Percentiles rank a stretch among this genome's conserved stretches.
These are phyloP conservation scores for Ophiosphaerella narmari DNA, from an alignment of 2,329 filamentous ascomycete genomes.

Conservation along the genomic window DNA sequence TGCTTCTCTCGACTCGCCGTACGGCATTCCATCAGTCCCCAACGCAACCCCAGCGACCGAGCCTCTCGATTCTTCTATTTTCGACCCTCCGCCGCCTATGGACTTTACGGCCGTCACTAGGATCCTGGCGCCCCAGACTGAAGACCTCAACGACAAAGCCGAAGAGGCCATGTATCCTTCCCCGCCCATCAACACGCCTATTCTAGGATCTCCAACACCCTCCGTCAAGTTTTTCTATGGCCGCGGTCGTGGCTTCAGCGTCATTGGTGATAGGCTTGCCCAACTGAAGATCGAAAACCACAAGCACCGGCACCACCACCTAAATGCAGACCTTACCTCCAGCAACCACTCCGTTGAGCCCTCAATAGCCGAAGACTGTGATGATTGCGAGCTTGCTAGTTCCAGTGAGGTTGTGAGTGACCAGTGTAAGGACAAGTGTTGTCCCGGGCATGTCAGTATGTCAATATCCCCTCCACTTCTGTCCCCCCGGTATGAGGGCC, in stretches of 20 bases:
- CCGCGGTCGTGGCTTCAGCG: conserved; percentile 61
- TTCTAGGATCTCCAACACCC: conserved; percentile 30
- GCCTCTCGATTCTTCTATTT: conserved; percentile 9
- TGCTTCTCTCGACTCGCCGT: conserved; percentile 27
- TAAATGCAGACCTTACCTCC: conserved; percentile 21
- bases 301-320: conserved; percentile 5
- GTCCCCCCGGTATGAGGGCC: conserved; percentile 8
- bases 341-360: conserved; percentile 23
- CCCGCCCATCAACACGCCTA: conserved; percentile 39
- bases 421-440: conserved; percentile 11
- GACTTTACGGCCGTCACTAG: conserved; percentile 34
- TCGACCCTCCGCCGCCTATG: conserved; percentile 21
- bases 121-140: conserved; percentile 35
- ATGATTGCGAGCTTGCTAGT: conserved; percentile 20
- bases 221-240: conserved; percentile 19
- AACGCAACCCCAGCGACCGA: conserved; percentile 34
- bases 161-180: conserved; percentile 35
- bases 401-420: conserved; percentile 24
- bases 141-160: conserved; percentile 37
- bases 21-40: conserved; percentile 25
- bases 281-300: conserved; percentile 58
- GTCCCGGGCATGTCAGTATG: conserved; percentile 15
- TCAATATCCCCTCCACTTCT: conserved; percentile 3
- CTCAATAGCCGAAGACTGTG: conserved; percentile 19
- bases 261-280: conserved; percentile 87